A percentile compares a stretch with the other conserved stretches of the same genome.
Conservation (phyloP, 2,329 filamentous ascomycete species). For the Penicillium expansum region DNA sequence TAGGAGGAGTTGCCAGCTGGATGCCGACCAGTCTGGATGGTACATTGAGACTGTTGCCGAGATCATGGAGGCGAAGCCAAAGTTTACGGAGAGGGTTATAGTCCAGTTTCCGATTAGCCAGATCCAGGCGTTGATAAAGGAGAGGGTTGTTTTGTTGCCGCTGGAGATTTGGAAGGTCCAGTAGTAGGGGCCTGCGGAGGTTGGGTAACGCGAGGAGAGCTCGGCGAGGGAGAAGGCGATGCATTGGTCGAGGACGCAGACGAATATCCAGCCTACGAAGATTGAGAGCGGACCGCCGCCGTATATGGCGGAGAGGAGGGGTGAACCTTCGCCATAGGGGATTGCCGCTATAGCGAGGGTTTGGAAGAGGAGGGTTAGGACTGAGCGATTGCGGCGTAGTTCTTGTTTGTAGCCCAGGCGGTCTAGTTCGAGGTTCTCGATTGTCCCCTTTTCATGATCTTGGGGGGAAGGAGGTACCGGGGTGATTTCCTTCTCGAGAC, state of each 20-base stretch:
- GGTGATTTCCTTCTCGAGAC: neutral
- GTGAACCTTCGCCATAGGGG: constrained; percentile 51
- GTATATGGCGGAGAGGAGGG: constrained; percentile 44
- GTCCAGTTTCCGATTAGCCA: constrained; percentile 55
- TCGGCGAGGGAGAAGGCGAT: constrained; percentile 53
- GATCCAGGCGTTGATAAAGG: constrained; percentile 54
- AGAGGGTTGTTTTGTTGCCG: constrained; percentile 46
- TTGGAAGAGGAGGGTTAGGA: constrained; percentile 61
- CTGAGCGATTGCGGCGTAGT: constrained; percentile 57
- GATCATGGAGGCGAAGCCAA: constrained; percentile 56
- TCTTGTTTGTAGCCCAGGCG: constrained; percentile 59
- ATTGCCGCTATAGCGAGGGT: constrained; percentile 61
- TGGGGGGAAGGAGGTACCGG: neutral
- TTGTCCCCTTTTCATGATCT: constrained; percentile 18
- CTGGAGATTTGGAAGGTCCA: constrained; percentile 52
- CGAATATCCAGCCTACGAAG: constrained; percentile 57
- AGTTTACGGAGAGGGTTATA: constrained; percentile 55
- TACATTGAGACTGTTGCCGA: constrained; percentile 54
- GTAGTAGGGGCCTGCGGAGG: constrained; percentile 54
- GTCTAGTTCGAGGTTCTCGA: constrained; percentile 34
- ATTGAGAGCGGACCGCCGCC: constrained; percentile 53
- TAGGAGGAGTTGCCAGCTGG: constrained; percentile 65
- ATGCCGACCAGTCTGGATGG: constrained; percentile 52
- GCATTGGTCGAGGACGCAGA: constrained; percentile 54
- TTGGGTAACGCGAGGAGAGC: constrained; percentile 53